A percentile compares a stretch with the other conserved stretches of the same genome.
phyloP scores from a whole-genome alignment of 2,329 filamentous ascomycete species.

The Samsoniella hepiali region DNA sequence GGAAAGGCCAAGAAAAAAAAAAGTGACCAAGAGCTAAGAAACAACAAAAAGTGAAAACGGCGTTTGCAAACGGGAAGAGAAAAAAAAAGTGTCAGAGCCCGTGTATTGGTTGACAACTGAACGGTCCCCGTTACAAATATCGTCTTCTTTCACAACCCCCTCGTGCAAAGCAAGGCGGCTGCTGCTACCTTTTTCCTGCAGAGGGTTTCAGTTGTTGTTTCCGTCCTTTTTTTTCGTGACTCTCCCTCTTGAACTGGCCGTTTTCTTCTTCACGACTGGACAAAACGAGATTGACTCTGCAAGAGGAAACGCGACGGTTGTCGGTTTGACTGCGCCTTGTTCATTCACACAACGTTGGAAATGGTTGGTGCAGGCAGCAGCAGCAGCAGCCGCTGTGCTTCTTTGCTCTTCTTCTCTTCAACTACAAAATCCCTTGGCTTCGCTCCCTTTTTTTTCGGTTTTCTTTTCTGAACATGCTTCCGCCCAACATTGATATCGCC shows the following conservation, averaged over 20 bases:
- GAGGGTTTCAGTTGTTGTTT: not conserved
- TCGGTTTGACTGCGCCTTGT: not conserved
- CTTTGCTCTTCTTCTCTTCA: not conserved
- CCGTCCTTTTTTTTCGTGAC: not conserved
- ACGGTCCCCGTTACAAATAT: no score
- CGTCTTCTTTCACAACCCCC: constrained; percentile 8
- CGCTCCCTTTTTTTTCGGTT: not conserved
- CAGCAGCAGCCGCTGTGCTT: not conserved
- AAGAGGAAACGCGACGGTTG: not conserved
- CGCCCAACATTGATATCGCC: not conserved
- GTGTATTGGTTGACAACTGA: no score
- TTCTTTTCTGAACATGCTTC: not conserved
- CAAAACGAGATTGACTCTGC: not conserved
- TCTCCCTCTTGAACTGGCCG: not conserved
- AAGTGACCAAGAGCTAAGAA: not conserved
- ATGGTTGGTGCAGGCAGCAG: not conserved
- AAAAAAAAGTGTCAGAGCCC: not conserved
- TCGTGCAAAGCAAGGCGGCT: not conserved
- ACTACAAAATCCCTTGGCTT: constrained; percentile 3
- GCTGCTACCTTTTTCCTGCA: not conserved
- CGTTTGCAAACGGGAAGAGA: not conserved
- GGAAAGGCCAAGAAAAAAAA: not conserved
- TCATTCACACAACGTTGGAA: constrained; percentile 8
- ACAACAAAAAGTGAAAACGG: not conserved
- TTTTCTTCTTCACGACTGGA: not conserved